Conservation (phyloP, 805 yeast genomes). For the Wickerhamiella bombiphila region DNA sequence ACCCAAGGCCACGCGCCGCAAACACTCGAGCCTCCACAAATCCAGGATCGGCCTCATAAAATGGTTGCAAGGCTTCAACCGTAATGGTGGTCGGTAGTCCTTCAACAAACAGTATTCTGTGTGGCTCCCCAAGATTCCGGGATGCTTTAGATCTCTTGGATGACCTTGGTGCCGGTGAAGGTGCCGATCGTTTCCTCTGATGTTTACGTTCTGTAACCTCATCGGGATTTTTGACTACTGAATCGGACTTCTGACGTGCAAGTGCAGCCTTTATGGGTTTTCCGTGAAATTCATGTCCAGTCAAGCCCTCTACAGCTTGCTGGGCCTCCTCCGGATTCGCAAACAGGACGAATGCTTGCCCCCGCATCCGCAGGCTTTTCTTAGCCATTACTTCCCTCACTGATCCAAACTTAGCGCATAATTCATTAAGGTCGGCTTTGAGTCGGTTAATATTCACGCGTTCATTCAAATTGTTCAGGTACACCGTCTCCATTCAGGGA, state of each 20-base stretch:
- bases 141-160: not conserved
- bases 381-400: constrained; percentile 41
- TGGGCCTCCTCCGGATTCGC: constrained; percentile 30
- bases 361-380: constrained; percentile 50
- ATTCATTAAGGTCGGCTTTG: constrained; percentile 28
- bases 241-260: constrained; percentile 10
- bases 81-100: constrained; percentile 36
- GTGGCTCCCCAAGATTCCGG: constrained; percentile 29
- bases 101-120: constrained; percentile 54
- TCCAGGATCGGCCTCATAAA: constrained; percentile 33
- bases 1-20: constrained; percentile 53
- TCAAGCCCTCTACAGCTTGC: constrained; percentile 28
- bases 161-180: not conserved
- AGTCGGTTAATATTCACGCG: constrained; percentile 41
- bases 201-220: not conserved
- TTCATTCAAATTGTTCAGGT: constrained; percentile 61
- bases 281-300: constrained; percentile 31
- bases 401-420: constrained; percentile 34
- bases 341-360: constrained; percentile 70
- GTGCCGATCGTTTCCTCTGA: not conserved
- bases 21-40: constrained; percentile 56
- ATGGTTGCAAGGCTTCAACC: constrained; percentile 5
- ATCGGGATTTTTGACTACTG: constrained; percentile 24
- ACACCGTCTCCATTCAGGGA: constrained; percentile 29
- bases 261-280: constrained; percentile 32